These are phyloP conservation scores for Vaccinium macrocarpon DNA, from an alignment of 148 eudicot genomes.

Conservation along the genomic window DNA sequence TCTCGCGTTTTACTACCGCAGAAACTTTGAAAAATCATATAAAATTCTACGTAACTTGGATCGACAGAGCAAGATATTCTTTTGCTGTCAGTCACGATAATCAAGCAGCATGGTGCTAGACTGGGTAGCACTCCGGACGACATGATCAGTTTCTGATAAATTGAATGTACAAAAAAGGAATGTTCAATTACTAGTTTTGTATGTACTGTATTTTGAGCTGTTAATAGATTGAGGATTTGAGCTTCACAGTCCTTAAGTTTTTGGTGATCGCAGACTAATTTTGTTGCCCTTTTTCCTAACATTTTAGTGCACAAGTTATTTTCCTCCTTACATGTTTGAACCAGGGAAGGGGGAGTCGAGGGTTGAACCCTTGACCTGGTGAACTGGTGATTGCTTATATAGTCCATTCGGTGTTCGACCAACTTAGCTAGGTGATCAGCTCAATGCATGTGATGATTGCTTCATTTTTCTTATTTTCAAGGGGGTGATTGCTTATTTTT, in stretches of 20 bases:
- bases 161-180: background rate
- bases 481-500: no score
- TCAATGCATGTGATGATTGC: no score
- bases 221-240: background rate
- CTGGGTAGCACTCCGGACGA: slow-evolving; percentile 14
- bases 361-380: background rate
- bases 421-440: background rate
- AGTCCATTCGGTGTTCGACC: background rate
- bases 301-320: background rate
- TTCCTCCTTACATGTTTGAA: background rate
- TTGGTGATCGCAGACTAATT: background rate
- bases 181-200: background rate
- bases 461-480: no score
- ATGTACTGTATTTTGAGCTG: background rate
- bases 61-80: slow-evolving; percentile 79
- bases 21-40: no score
- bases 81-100: slow-evolving; percentile 64
- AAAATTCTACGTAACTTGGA: no score
- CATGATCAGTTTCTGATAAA: background rate
- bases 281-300: background rate
- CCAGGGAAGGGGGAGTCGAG: background rate
- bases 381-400: background rate
- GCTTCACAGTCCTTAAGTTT: background rate
- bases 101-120: slow-evolving; percentile 72
- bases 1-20: no score